A percentile compares a stretch with the other conserved stretches of the same genome.
phyloP scores from a whole-genome alignment of 2,329 filamentous ascomycete genomes.

The Fonsecaea multimorphosa region DNA sequence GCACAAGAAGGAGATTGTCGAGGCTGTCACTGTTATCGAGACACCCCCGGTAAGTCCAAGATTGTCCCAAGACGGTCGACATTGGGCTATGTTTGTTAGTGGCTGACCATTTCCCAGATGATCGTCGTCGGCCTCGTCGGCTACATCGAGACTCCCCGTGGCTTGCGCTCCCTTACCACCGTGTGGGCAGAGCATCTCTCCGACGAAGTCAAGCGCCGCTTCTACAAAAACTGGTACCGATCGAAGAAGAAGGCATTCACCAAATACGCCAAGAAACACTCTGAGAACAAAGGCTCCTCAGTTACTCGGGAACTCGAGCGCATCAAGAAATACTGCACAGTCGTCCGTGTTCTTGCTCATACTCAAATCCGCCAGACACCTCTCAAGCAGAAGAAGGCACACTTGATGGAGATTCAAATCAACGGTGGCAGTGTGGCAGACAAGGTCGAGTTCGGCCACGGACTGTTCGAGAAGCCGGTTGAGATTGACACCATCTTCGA shows the following conservation, averaged over 20 bases:
- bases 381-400: conserved; percentile 99
- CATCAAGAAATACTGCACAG: conserved; percentile 99
- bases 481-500: conserved; percentile 94
- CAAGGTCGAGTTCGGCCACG: conserved; percentile 95
- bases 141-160: conserved; percentile 99
- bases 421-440: conserved; percentile 95
- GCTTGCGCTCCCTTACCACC: conserved; percentile 98
- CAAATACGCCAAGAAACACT: conserved; percentile 99
- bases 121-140: conserved; percentile 99
- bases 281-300: conserved; percentile 85
- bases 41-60: conserved; percentile 87
- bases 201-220: conserved; percentile 98
- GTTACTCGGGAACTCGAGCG: conserved; percentile 98
- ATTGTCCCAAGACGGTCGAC: conserved; percentile 31
- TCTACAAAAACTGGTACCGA: conserved; percentile 99
- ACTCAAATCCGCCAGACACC: conserved; percentile 99
- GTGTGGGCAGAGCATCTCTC: conserved; percentile 99
- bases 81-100: conserved; percentile 39
- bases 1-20: conserved; percentile 98
- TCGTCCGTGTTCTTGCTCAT: conserved; percentile 98
- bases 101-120: conserved; percentile 68
- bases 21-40: conserved; percentile 86
- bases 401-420: conserved; percentile 99
- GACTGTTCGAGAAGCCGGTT: conserved; percentile 99
- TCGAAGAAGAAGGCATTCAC: conserved; percentile 99